Conservation (phyloP, 1,139 yeast species). For the Tardiomyces blankii region DNA sequence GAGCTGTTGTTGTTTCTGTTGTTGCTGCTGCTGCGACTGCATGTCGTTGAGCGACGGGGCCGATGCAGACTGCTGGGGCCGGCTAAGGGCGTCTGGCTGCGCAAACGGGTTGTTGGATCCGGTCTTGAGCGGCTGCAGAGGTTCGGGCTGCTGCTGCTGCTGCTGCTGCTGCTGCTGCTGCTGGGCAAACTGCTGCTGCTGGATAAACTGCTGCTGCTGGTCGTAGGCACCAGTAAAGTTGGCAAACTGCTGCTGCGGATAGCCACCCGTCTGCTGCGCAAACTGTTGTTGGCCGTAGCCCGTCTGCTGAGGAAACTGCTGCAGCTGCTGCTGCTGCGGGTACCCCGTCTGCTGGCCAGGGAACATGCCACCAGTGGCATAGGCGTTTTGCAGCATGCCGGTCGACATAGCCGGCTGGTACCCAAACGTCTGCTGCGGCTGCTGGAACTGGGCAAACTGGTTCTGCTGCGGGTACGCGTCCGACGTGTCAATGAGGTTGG, state of each 20-base stretch:
- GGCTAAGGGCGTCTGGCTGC: slow-evolving; percentile 20
- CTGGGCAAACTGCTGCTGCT: slow-evolving; percentile 21
- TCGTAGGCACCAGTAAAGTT: slow-evolving; percentile 7
- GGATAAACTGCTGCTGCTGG: slow-evolving; percentile 12
- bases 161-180: slow-evolving; percentile 22
- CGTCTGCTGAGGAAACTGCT: slow-evolving; percentile 26
- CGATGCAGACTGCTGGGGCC: slow-evolving; percentile 2
- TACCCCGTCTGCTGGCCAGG: not conserved
- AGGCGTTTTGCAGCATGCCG: slow-evolving; percentile 14
- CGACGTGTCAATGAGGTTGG: slow-evolving; percentile 5
- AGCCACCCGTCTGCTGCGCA: slow-evolving; percentile 17
- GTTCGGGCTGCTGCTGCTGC: slow-evolving; percentile 31
- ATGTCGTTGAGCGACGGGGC: slow-evolving; percentile 9
- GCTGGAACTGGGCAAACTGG: slow-evolving; percentile 11
- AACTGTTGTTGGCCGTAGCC: slow-evolving; percentile 26
- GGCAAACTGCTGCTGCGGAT: slow-evolving; percentile 22
- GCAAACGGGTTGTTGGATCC: slow-evolving; percentile 94
- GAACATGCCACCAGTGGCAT: slow-evolving; percentile 23
- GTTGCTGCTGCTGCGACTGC: slow-evolving; percentile 20
- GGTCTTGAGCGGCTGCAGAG: slow-evolving; percentile 50
- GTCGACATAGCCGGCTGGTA: slow-evolving; percentile 17
- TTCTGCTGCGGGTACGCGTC: slow-evolving; percentile 14
- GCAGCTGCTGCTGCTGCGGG: slow-evolving; percentile 22
- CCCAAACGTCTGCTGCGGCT: not conserved
- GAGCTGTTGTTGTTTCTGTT: slow-evolving; percentile 25